phyloP scores from a whole-genome alignment of 2,329 filamentous ascomycete species.

The Colletotrichum tanaceti region DNA sequence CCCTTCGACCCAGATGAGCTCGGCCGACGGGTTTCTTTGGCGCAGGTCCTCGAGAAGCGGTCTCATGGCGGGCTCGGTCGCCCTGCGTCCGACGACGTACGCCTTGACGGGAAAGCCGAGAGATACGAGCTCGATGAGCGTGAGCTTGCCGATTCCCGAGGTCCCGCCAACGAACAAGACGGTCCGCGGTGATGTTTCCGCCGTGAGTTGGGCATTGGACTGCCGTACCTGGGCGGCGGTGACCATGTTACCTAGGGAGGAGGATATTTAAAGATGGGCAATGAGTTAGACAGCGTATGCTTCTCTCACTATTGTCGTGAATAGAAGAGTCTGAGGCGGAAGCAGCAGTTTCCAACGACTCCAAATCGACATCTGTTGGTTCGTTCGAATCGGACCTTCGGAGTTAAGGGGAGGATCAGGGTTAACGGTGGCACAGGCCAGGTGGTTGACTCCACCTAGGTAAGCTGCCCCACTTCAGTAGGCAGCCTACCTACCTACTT shows the following conservation, averaged over 20 bases:
- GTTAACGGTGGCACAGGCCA: no score
- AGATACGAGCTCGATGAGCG: conserved; percentile 51
- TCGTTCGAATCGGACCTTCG: no score
- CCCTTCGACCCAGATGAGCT: conserved; percentile 56
- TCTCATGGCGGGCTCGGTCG: conserved; percentile 47
- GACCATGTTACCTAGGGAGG: conserved; percentile 47
- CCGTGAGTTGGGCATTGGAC: conserved; percentile 55
- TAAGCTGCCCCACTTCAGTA: no score
- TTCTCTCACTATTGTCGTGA: background rate
- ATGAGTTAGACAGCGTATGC: background rate
- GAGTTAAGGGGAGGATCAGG: no score
- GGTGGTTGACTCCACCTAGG: no score
- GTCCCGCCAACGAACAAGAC: conserved; percentile 60
- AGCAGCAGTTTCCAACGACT: background rate
- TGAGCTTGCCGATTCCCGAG: conserved; percentile 58
- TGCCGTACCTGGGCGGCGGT: conserved; percentile 49
- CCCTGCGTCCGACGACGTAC: conserved; percentile 57
- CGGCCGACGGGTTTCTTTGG: conserved; percentile 52
- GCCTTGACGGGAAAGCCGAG: conserved; percentile 51
- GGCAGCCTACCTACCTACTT: no score
- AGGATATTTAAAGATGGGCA: background rate
- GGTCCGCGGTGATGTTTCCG: conserved; percentile 50
- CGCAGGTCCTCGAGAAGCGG: conserved; percentile 53
- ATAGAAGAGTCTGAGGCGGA: no score
- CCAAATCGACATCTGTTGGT: no score